phyloP scores from a whole-genome alignment of 352 stramenopile species.

The Globisporangium middletonii region DNA sequence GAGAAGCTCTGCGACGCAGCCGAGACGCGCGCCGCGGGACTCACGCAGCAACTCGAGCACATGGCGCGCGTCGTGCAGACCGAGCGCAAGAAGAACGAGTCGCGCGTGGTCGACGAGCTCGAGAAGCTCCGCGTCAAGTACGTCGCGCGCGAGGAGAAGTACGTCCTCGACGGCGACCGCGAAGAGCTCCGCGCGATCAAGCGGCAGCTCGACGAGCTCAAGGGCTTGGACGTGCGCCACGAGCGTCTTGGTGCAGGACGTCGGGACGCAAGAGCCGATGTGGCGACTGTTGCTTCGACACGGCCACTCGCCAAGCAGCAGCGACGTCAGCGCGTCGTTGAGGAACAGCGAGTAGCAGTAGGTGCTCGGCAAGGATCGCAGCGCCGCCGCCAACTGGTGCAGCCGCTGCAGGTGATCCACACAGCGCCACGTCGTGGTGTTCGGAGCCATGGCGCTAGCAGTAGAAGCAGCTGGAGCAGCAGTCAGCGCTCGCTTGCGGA shows the following conservation, averaged over 20 bases:
- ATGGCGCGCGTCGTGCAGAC: conserved; percentile 39
- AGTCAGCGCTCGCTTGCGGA: not conserved
- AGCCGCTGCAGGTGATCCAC: not conserved
- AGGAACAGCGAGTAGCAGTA: not conserved
- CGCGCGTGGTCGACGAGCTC: conserved; percentile 51
- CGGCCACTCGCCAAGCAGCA: not conserved
- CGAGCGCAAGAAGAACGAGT: conserved; percentile 72
- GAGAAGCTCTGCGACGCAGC: conserved; percentile 31
- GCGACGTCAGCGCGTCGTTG: not conserved
- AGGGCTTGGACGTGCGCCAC: conserved; percentile 31
- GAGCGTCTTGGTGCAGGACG: too few relatives aligned
- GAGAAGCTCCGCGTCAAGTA: conserved; percentile 81
- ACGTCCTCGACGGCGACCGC: conserved; percentile 70
- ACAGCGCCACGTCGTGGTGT: not conserved
- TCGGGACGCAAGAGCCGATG: not conserved
- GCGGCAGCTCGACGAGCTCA: conserved; percentile 70
- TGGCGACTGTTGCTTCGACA: too few relatives aligned
- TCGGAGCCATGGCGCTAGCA: not conserved
- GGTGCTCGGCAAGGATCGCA: not conserved
- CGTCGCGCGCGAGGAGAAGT: conserved; percentile 70
- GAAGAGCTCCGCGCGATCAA: conserved; percentile 80
- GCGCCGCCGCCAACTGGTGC: not conserved
- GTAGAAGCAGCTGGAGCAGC: not conserved
- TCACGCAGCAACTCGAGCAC: conserved; percentile 57
- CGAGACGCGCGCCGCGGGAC: conserved; percentile 25